Percentiles rank a stretch among this genome's conserved stretches.
Evolutionary conservation across 2,329 filamentous ascomycete genomes (phyloP).

Genomic region (Aspergillus ibericus): DNA sequence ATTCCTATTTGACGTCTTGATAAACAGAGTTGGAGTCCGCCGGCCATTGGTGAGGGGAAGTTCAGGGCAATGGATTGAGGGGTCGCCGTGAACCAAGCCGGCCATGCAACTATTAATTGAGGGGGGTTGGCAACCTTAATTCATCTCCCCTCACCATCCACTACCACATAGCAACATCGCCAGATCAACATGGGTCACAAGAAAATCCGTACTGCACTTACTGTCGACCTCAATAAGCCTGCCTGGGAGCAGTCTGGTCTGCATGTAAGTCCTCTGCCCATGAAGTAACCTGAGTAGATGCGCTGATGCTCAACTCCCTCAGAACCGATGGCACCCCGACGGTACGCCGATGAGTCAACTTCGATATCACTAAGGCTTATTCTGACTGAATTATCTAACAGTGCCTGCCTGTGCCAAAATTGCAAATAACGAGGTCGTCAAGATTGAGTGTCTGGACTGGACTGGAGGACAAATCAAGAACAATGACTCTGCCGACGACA

Average conservation of each 20-base stretch:
- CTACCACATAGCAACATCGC: background rate
- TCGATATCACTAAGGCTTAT: too few species aligned
- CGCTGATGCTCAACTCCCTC: conserved; percentile 11
- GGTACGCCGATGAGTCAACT: conserved; percentile 49
- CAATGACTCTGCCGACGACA: conserved; percentile 84
- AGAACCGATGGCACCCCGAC: conserved; percentile 94
- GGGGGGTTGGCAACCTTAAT: background rate
- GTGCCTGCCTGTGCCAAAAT: conserved; percentile 74
- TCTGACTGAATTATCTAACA: conserved; percentile 34
- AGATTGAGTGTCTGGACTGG: conserved; percentile 91
- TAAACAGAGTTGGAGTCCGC: background rate
- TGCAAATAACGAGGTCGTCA: conserved; percentile 81
- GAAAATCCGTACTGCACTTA: conserved; percentile 67
- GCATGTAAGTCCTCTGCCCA: conserved; percentile 57
- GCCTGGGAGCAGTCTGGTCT: conserved; percentile 68
- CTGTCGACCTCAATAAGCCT: conserved; percentile 71
- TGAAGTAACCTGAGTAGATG: background rate
- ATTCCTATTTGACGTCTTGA: background rate
- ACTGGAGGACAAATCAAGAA: conserved; percentile 77
- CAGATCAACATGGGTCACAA: conserved; percentile 35
- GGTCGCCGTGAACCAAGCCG: background rate
- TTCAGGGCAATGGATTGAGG: background rate
- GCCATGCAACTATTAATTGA: background rate
- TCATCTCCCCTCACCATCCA: background rate
- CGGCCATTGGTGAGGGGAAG: background rate